phyloP scores from a whole-genome alignment of 2,329 filamentous ascomycete genomes.

The Xylariaceae sp. region DNA sequence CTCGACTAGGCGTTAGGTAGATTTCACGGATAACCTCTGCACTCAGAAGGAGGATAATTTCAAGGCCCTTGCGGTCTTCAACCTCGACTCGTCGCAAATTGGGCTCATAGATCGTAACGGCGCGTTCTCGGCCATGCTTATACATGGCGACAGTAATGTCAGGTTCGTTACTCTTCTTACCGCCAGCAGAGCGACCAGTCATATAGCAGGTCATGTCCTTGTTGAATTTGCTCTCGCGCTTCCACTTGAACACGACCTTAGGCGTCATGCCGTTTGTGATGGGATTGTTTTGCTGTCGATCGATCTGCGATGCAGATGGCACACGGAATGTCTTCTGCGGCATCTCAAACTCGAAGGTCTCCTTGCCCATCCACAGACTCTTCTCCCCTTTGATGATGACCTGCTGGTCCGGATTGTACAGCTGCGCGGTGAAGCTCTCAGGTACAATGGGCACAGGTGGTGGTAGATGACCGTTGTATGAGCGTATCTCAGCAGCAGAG shows the following conservation, averaged over 20 bases:
- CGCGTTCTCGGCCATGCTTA: slow-evolving; percentile 58
- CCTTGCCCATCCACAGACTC: slow-evolving; percentile 72
- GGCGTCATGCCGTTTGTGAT: slow-evolving; percentile 53
- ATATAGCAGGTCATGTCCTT: slow-evolving; percentile 88
- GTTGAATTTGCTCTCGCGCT: slow-evolving; percentile 76
- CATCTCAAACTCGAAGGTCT: slow-evolving; percentile 89
- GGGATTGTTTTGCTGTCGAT: slow-evolving; percentile 63
- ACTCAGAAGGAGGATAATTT: slow-evolving; percentile 67
- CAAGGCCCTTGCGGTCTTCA: slow-evolving; percentile 88
- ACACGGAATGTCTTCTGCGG: slow-evolving; percentile 77
- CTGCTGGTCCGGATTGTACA: slow-evolving; percentile 91
- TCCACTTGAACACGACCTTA: slow-evolving; percentile 81
- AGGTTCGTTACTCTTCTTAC: slow-evolving; percentile 80
- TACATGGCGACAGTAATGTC: slow-evolving; percentile 94
- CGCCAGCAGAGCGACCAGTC: slow-evolving; percentile 68
- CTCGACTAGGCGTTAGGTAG: slow-evolving; percentile 58
- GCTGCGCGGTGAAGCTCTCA: slow-evolving; percentile 72
- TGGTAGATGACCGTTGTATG: slow-evolving; percentile 60
- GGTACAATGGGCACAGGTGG: slow-evolving; percentile 69
- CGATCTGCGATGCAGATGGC: slow-evolving; percentile 73
- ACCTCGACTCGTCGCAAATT: slow-evolving; percentile 87
- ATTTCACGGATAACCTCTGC: slow-evolving; percentile 62
- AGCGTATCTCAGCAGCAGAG: slow-evolving; percentile 72
- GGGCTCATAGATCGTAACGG: slow-evolving; percentile 83
- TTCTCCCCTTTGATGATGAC: slow-evolving; percentile 65